Evolutionary conservation across 73 alveolate species (phyloP), one percentile per base, ranked within the genome.

Genomic region (Paramecium octaurelia): DNA sequence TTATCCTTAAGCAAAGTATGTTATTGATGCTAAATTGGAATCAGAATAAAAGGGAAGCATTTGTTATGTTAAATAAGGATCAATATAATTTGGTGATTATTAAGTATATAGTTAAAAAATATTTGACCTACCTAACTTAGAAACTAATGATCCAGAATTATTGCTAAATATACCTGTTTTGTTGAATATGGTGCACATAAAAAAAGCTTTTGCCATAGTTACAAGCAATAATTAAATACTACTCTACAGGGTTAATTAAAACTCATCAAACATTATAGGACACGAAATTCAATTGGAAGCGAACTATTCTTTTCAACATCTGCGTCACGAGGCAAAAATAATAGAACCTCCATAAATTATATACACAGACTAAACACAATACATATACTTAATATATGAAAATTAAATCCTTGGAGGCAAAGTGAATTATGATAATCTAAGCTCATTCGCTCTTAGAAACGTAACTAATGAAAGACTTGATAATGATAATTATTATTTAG

Each of bases 121-220:
- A 64, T 24, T 64, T 64, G 84, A 64, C 12, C 12, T 21, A 8
- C 46, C 50, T 11, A 11, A 64, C 12, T 64, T 34, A 31, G 4
- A 54, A 54, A 54, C 84, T 14, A 27, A 34, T 34, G 91, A 80
- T 46, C 91, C 91, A 8, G 46, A 34, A 80, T 42, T 43, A 40
- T 44, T 44, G 6, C 34, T 80, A 23, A 80, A 43, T 24, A 80
- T 27, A 16, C 73, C 91, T 20, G 24, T 80, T 31, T 44, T 80
- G 73, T 80, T 80, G 73, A 80, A 80, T 80, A 80, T 80, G 91
- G 75, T 80, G 24, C 91, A 80, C 38, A 43, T 80, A 10, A 80
- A 20, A 42, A 9, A 40, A 18, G 91, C 42, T 2, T 31, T 80
- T 40, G 91, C 75, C 10, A 43, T 46, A 4, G 91, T 80, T 8